Evolutionary conservation across 129 eudicot species (phyloP), one percentile per base, ranked within the genome.

Genomic region (Tanacetum coccineum): DNA sequence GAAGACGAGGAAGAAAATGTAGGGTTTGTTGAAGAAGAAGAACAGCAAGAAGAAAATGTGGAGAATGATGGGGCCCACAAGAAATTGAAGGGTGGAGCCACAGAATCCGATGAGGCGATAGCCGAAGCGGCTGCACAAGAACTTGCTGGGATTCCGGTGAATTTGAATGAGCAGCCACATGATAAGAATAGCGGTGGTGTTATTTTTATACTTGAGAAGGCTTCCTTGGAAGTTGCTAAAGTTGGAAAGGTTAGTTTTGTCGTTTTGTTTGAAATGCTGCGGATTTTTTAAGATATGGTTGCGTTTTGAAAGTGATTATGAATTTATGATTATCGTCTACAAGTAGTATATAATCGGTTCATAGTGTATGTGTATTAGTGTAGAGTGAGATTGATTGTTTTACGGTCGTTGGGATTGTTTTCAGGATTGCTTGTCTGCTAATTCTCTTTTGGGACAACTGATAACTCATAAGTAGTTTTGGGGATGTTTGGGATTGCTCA

Each of bases 191-290:
- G 68, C 44, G 81, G 84, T 56, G 90, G 95, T 14, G 89, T 86
- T 28, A 70, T 89, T 46, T 93, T 93, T 49, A 61, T 93, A 22
- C 87, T 93, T 68, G 96, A 93, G 64, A 93, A 79, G 71, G 95
- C 99, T 51, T 88, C 99, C 22, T 65, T 93, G 72, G 99, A 93
- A 68, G 88, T 93, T 74, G 99, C 89, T 20, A 93, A 93, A 82
- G 92, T 93, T 71, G 99, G 99, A 17, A 93, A 89, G 98, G 98
- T 92, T 18, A 60, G 82, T 60, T 32, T 32, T 32, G 40, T 32
- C 8, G 40, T 32, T 32, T 52, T 9, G 49, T 44, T 40, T 11
- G 19, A 13, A 13, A 8, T 7, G 36, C 73, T 76, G 0, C 2
- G 13, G 17, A 54, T 68, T 59, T 4, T 9, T 9, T 2, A 19